Percentiles rank a stretch among this genome's conserved stretches.
Conservation (phyloP, 169 alveolate species). For the Cryptosporidium canis region DNA sequence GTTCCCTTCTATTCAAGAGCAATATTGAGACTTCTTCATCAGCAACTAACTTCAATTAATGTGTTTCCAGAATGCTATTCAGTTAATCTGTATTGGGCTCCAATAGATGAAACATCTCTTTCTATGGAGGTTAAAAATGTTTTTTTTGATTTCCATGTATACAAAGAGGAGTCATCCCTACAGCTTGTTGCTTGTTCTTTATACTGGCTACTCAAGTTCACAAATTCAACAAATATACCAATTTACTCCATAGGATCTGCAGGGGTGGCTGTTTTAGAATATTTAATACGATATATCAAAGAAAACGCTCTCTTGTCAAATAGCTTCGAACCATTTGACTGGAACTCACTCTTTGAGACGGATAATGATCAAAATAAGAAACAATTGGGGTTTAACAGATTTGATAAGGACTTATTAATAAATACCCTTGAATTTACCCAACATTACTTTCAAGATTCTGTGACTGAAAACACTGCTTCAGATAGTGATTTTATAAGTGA, state of each 20-base stretch:
- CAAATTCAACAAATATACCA: slow-evolving; percentile 36
- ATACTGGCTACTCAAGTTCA: slow-evolving; percentile 45
- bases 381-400: background rate
- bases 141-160: slow-evolving; percentile 57
- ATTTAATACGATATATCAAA: background rate
- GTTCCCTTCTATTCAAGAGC: slow-evolving; percentile 53
- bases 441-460: background rate
- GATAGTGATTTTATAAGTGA: background rate
- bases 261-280: slow-evolving; percentile 28
- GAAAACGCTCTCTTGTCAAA: background rate
- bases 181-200: slow-evolving; percentile 46
- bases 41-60: slow-evolving; percentile 14
- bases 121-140: slow-evolving; percentile 45
- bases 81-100: slow-evolving; percentile 47
- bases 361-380: background rate
- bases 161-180: slow-evolving; percentile 62
- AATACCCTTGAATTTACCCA: slow-evolving; percentile 42
- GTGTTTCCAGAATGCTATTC: slow-evolving; percentile 60
- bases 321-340: slow-evolving; percentile 37
- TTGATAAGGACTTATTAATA: background rate
- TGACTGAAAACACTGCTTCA: background rate
- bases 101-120: slow-evolving; percentile 51
- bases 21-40: slow-evolving; percentile 24
- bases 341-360: slow-evolving; percentile 25
- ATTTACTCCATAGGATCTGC: slow-evolving; percentile 64